phyloP scores from a whole-genome alignment of 257 asterid genomes.

The Fraxinus quadrangulata region DNA sequence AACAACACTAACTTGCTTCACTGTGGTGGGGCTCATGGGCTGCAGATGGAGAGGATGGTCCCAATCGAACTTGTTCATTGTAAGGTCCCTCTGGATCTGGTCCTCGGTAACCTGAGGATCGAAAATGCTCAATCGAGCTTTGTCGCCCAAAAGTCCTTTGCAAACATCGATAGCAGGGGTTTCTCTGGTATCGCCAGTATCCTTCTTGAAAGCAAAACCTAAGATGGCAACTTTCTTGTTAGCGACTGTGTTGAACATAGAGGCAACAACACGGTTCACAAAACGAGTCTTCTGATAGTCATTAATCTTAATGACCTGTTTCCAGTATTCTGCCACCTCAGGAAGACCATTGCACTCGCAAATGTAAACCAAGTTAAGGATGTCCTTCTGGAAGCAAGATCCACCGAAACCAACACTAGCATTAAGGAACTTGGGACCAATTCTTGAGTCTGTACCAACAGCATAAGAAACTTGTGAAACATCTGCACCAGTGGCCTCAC shows the following conservation, averaged over 20 bases:
- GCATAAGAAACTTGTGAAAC: conserved; percentile 72
- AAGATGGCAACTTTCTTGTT: conserved; percentile 75
- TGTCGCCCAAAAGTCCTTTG: conserved; percentile 82
- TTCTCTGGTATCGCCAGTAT: conserved; percentile 82
- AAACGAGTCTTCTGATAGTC: conserved; percentile 82
- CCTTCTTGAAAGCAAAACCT: conserved; percentile 86
- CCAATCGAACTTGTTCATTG: conserved; percentile 85
- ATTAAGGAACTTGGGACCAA: conserved; percentile 78
- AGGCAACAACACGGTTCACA: conserved; percentile 71
- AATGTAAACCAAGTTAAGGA: conserved; percentile 63
- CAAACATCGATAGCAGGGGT: conserved; percentile 90
- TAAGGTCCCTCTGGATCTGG: conserved; percentile 86
- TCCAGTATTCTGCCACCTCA: conserved; percentile 89
- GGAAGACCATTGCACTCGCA: conserved; percentile 73
- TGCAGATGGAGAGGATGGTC: conserved; percentile 91
- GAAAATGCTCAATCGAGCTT: conserved; percentile 74
- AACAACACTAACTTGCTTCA: conserved; percentile 59
- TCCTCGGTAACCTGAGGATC: conserved; percentile 89
- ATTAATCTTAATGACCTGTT: conserved; percentile 82
- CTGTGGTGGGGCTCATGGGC: conserved; percentile 82
- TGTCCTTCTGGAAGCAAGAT: conserved; percentile 92
- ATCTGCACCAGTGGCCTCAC: conserved; percentile 90
- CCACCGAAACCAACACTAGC: conserved; percentile 92
- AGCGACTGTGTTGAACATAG: conserved; percentile 86
- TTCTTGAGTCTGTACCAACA: conserved; percentile 76